Base-by-base conservation (phyloP, 148 eudicot species). In the Camellia japonica region DNA sequence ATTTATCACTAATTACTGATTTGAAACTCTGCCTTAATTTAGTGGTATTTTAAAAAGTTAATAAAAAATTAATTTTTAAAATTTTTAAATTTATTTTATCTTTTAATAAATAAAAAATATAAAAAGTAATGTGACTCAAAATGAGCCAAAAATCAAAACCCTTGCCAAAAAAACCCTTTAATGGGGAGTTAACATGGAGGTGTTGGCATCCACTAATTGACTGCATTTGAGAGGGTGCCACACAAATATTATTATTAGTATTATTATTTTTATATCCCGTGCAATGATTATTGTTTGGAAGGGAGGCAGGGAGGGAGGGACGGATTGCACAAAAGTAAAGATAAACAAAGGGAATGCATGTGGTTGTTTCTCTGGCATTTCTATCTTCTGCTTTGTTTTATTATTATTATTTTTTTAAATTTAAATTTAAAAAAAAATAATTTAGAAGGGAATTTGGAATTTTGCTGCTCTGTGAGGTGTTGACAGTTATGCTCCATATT, bases 341-440 rank as follows among this genome's bases (percentile, higher is more conserved):
- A 82, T 47, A 59, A 83, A 56, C 75, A 73, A 82, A 68, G 44
- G 76, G 80, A 80, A 76, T 85, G 87, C 93, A 88, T 90, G 93
- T 88, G 93, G 54, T 78, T 76, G 83, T 81, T 83, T 81, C 84
- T 85, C 79, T 81, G 78, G 42, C 70, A 68, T 68, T 60, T 85
- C 55, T 59, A 67, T 79, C 76, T 54, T 76, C 73, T 58, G 55
- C 77, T 78, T 79, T 44, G 65, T 75, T 67, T 68, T 3, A 30
- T 30, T 30, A 30, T 30, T 30, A 30, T 60, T 46, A 7, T 54
- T 30, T 42, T 30, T 18, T 15, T 43, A 0, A 5, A 55, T 61
- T 15, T 30, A 30, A 30, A 30, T 30, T 1, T 30, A 1, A 30
- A 30, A 30, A 30, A 30, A 30, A 30, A 30, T 1, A 30, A 30